A percentile compares a stretch with the other conserved stretches of the same genome.
phyloP scores from a whole-genome alignment of 2,329 filamentous ascomycete genomes.

The Sporothrix dimorphospora region DNA sequence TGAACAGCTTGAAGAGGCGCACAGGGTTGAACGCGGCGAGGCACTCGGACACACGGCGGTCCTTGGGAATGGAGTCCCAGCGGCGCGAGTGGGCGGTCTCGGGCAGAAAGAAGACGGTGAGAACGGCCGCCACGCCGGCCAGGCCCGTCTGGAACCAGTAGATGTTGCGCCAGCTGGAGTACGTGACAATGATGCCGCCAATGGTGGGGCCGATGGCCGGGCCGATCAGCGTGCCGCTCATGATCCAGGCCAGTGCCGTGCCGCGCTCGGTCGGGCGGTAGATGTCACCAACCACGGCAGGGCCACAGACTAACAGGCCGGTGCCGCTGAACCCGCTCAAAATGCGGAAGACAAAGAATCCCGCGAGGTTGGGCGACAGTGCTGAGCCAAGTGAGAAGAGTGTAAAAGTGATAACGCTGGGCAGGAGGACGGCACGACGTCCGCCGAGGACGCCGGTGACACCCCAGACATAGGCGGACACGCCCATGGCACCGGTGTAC shows the following conservation, averaged over 20 bases:
- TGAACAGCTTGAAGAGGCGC: conserved; percentile 59
- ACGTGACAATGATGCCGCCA: conserved; percentile 50
- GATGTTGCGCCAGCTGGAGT: conserved; percentile 60
- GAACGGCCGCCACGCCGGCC: conserved; percentile 56
- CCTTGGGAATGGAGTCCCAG: conserved; percentile 21
- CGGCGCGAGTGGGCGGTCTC: conserved; percentile 61
- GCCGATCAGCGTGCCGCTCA: conserved; percentile 66
- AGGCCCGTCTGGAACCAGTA: conserved; percentile 71
- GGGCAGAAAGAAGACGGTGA: conserved; percentile 63
- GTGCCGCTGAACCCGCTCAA: conserved; percentile 72
- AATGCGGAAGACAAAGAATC: conserved; percentile 70
- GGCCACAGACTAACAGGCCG: conserved; percentile 67
- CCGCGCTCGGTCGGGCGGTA: conserved; percentile 56
- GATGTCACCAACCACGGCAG: conserved; percentile 59
- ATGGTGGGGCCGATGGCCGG: conserved; percentile 64
- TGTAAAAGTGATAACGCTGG: conserved; percentile 53
- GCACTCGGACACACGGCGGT: conserved; percentile 53
- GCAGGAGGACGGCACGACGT: conserved; percentile 21
- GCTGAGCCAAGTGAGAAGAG: conserved; percentile 68
- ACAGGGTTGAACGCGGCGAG: conserved; percentile 61
- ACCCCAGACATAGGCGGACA: conserved; percentile 27
- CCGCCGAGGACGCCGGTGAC: conserved; percentile 24
- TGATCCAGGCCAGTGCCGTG: conserved; percentile 67
- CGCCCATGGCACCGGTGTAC: conserved; percentile 28
- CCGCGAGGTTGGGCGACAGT: conserved; percentile 63